Conservation (phyloP, 2,329 filamentous ascomycete genomes). For the Cercospora brassicicola region DNA sequence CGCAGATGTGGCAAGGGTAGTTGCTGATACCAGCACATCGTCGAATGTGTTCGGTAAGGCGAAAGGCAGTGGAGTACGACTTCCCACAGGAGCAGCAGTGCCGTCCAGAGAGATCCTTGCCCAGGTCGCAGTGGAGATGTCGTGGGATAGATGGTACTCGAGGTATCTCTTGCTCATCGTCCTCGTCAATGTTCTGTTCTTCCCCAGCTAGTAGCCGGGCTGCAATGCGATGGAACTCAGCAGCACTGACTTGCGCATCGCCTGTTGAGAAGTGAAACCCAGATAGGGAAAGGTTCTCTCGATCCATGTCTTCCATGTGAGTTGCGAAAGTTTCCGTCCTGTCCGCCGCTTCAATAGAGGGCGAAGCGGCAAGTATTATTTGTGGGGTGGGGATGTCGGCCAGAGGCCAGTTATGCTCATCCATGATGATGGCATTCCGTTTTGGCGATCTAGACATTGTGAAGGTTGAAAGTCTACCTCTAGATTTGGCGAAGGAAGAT, state of each 20-base stretch:
- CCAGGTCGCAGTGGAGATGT: constrained; percentile 26
- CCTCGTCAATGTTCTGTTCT: constrained; percentile 12
- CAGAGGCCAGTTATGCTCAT: constrained; percentile 20
- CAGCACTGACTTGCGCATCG: constrained; percentile 23
- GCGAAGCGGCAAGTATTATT: constrained; percentile 19
- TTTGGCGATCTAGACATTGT: constrained; percentile 20
- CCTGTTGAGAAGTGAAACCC: constrained; percentile 30
- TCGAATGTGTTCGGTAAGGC: constrained; percentile 22
- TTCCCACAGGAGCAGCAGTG: constrained; percentile 29
- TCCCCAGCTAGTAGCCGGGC: constrained; percentile 27
- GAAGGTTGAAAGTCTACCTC: constrained; percentile 6
- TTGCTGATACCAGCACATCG: constrained; percentile 24
- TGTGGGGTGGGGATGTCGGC: constrained; percentile 10
- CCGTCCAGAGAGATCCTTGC: constrained; percentile 22
- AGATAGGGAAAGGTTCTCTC: constrained; percentile 16
- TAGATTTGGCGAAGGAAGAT: constrained; percentile 7
- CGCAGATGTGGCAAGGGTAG: constrained; percentile 25
- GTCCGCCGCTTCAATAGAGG: constrained; percentile 17
- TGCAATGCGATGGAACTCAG: constrained; percentile 29
- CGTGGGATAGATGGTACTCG: constrained; percentile 7
- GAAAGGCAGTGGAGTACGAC: constrained; percentile 20
- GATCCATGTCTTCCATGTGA: constrained; percentile 2
- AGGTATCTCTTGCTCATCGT: constrained; percentile 13
- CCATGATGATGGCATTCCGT: constrained; percentile 22
- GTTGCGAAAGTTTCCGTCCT: constrained; percentile 14